These are phyloP conservation scores for Phytophthora chlamydospora DNA, from an alignment of 352 stramenopile genomes.

Conservation along the genomic window DNA sequence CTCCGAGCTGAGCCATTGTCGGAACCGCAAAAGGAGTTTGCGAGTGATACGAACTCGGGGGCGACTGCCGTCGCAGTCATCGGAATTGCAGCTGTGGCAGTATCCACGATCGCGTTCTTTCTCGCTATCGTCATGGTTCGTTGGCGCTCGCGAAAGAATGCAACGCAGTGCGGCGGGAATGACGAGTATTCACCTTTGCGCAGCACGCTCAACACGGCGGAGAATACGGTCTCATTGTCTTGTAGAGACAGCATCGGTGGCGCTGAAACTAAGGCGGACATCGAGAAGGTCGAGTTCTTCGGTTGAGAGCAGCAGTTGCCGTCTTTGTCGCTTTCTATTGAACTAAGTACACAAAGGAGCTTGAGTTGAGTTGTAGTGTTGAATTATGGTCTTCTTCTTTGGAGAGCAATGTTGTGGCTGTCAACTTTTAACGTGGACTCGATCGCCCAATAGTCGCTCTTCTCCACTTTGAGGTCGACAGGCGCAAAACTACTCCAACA, in stretches of 20 bases:
- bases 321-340: not conserved
- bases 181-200: slow-evolving; percentile 16
- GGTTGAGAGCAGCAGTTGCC: slow-evolving; percentile 7
- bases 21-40: not conserved
- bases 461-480: too few species aligned
- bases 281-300: slow-evolving; percentile 22
- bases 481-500: too few species aligned
- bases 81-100: slow-evolving; percentile 6
- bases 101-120: slow-evolving; percentile 4
- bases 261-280: slow-evolving; percentile 1
- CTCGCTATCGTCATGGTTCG: slow-evolving; percentile 5
- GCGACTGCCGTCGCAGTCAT: slow-evolving; percentile 1
- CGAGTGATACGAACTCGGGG: not conserved
- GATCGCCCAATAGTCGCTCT: too few species aligned
- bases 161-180: not conserved
- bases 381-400: too few species aligned
- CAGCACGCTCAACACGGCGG: slow-evolving; percentile 15
- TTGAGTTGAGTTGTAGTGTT: too few species aligned
- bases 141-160: slow-evolving; percentile 3
- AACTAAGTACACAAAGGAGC: too few species aligned
- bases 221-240: slow-evolving; percentile 21
- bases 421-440: too few species aligned
- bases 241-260: slow-evolving; percentile 13
- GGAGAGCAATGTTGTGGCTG: too few species aligned
- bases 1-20: slow-evolving; percentile 3